Evolutionary conservation across 441 rosid genomes (phyloP), one percentile per base, ranked within the genome.

Genomic region (Jatropha podagrica): DNA sequence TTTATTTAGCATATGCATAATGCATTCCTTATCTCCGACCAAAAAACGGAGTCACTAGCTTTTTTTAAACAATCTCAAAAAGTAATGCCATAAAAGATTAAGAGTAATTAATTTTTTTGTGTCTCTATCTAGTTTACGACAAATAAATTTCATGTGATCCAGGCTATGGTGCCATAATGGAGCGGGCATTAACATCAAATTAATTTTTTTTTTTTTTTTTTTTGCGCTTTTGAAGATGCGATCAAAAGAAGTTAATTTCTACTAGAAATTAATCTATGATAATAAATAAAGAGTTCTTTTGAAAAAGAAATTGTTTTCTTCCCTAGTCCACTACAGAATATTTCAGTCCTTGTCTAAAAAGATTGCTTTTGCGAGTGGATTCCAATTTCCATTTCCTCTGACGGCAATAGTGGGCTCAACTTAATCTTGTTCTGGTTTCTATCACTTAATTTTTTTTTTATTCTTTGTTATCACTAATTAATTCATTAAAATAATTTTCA

Each of bases 331-430:
- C 37, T 26, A 26, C 63, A 26, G 63, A 59, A 59, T 59, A 59
- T 23, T 59, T 59, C 63, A 23, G 63, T 26, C 63, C 4, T 59
- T 59, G 37, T 59, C 63, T 59, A 40, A 14, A 3, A 56, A 46
- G 23, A 48, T 38, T 17, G 55, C 62, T 69, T 70, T 58, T 62
- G 75, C 14, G 2, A 68, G 61, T 75, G 74, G 74, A 61, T 42
- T 79, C 74, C 70, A 41, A 15, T 52, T 60, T 65, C 42, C 48
- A 60, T 40, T 49, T 42, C 18, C 56, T 14, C n/a, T 32, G 64
- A 20, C 61, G 41, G 76, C 76, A 52, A 17, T 46, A 65, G 27
- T 68, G 74, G 63, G 13, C 72, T 42, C 68, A 52, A 72, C 76
- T 32, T 37, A 60, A 55, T 44, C 55, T 27, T n/a, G 65, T 64